These are phyloP conservation scores for Sclerotinia minor DNA, from an alignment of 2,329 filamentous ascomycete genomes.

Conservation along the genomic window DNA sequence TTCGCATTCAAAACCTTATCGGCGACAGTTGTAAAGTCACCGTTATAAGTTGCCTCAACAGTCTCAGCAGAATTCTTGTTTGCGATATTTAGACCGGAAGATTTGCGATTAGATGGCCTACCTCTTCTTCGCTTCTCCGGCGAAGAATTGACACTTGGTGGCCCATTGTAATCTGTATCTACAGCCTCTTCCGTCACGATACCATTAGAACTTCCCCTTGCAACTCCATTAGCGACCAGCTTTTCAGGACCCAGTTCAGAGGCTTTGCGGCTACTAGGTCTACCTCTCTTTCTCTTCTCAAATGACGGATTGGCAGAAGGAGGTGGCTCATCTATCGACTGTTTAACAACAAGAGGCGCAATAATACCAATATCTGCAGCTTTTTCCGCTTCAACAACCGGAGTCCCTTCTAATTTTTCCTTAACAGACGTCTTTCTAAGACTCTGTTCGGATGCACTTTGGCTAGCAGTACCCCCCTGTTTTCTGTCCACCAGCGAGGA, in stretches of 20 bases:
- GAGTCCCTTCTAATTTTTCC: background rate
- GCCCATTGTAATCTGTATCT: background rate
- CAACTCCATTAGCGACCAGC: accelerated
- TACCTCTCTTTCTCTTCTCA: constrained; percentile 2
- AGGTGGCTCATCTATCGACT: background rate
- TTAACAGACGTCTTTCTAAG: background rate
- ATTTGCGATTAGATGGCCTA: background rate
- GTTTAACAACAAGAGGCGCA: background rate
- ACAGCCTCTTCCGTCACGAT: background rate
- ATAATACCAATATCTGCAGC: background rate
- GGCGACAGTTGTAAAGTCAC: background rate
- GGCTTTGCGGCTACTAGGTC: background rate
- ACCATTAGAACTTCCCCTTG: background rate
- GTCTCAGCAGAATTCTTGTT: background rate
- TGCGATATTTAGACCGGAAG: background rate
- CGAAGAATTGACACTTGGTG: background rate
- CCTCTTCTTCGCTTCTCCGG: constrained; percentile 11
- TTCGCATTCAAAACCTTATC: background rate
- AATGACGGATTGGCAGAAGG: background rate
- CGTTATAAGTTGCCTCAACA: background rate
- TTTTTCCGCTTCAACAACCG: background rate
- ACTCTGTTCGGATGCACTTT: background rate
- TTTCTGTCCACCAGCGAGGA: constrained; percentile 10
- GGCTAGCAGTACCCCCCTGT: background rate
- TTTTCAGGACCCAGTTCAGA: background rate